A percentile compares a stretch with the other conserved stretches of the same genome.
Conservation (phyloP, 2,329 filamentous ascomycete species). For the Clonostachys rosea region DNA sequence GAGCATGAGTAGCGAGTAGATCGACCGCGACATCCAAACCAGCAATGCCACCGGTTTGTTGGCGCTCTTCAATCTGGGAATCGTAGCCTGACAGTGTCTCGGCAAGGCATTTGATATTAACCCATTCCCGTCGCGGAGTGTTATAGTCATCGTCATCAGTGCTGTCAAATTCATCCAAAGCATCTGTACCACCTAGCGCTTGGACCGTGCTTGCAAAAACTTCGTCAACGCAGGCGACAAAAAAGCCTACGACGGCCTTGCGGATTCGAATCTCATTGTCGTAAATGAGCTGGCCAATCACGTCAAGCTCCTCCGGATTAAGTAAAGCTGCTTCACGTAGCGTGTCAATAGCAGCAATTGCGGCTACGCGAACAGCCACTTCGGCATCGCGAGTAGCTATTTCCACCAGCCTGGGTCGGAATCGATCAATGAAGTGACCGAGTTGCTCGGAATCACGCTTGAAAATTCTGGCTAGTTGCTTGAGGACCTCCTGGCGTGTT, state of each 20-base stretch:
- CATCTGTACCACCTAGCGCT: slow-evolving; percentile 76
- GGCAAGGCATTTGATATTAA: slow-evolving; percentile 85
- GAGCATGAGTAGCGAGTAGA: slow-evolving; percentile 56
- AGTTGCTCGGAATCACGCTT: slow-evolving; percentile 77
- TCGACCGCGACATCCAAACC: slow-evolving; percentile 45
- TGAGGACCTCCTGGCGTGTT: slow-evolving; percentile 81
- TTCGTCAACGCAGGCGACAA: slow-evolving; percentile 81
- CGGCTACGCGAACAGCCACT: slow-evolving; percentile 70
- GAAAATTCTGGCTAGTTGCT: slow-evolving; percentile 76
- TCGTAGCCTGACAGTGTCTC: slow-evolving; percentile 83
- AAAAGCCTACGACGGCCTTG: slow-evolving; percentile 86
- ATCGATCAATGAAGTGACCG: slow-evolving; percentile 89
- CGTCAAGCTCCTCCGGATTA: slow-evolving; percentile 87
- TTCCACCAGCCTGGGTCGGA: slow-evolving; percentile 81
- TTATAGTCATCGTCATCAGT: slow-evolving; percentile 73
- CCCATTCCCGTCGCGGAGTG: slow-evolving; percentile 76
- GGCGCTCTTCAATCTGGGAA: slow-evolving; percentile 56
- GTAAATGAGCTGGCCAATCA: slow-evolving; percentile 82
- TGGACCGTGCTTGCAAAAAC: slow-evolving; percentile 76
- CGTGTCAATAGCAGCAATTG: slow-evolving; percentile 77
- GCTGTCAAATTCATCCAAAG: slow-evolving; percentile 69
- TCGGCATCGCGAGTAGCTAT: slow-evolving; percentile 88
- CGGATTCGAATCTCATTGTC: slow-evolving; percentile 81
- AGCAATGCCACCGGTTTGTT: slow-evolving; percentile 36
- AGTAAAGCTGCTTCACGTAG: slow-evolving; percentile 81